Base-by-base conservation (phyloP, 2,329 filamentous ascomycete genomes). In the Chaetomium sp. region DNA sequence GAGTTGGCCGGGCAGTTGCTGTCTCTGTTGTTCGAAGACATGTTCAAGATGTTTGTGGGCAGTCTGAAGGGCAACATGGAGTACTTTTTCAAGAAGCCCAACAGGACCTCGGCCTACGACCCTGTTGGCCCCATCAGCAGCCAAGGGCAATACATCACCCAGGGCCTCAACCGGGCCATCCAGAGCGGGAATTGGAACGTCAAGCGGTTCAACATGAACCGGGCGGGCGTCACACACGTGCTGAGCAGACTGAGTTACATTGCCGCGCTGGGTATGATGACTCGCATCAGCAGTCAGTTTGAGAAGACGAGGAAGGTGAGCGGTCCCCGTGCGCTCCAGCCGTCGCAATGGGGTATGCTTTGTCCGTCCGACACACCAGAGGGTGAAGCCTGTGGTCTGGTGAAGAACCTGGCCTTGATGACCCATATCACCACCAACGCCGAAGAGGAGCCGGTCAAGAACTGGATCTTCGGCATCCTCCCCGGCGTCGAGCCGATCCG, bases 241-340 rank as follows among this genome's bases (percentile, higher is more conserved):
- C 78, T 99, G 49, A 97, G 92, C 72, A 85, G 94, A 61, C 78
- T 99, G 54, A 97, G 92, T 71, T 99, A 97, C 68, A 96, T 99
- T 70, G 89, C 88, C 60, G 94, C 94, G 34, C 81, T 99, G 34
- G 95, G 95, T 60, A 99, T 99, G 95, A 99, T 99, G 94, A 99
- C 94, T 11, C 82, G 94, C 71, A 97, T 99, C 67, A 94, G 88
- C 70, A 95, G 89, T 79, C 94, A 99, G 74, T 99, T 99, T 67
- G 94, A 99, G 70, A 99, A 99, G 79, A 97, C 94, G 2, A 79
- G 94, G 64, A 99, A 99, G 72, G 91, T 99, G 59, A 91, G 87
- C 68, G 95, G 95, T 62, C 94, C 95, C 65, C 86, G 94, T 80
- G 94, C 95, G 14, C 78, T 99, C 49, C 94, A 99, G 68, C 91